These are phyloP conservation scores for Boletellus sp. DNA, from an alignment of 768 basidiomycete species.

Conservation along the genomic window DNA sequence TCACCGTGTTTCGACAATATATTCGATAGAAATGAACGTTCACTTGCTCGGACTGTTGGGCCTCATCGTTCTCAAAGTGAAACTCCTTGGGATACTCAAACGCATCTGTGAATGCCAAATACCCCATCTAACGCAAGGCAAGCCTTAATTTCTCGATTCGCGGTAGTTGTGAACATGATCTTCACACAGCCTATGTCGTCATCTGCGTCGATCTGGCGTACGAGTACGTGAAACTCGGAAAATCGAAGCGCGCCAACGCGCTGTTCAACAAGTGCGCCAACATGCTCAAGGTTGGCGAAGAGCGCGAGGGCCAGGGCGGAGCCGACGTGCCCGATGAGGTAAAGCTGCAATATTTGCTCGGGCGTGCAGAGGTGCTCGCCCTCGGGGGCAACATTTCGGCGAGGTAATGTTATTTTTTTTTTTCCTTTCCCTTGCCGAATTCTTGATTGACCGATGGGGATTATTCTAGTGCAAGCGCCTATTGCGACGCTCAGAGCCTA, in stretches of 20 bases:
- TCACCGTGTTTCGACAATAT: too few species aligned
- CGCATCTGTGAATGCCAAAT: slow-evolving; percentile 52
- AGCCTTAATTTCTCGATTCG: neutral
- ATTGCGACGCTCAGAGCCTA: slow-evolving; percentile 56
- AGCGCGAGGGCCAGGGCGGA: too few species aligned
- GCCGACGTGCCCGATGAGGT: slow-evolving; percentile 47
- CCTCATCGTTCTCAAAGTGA: slow-evolving; percentile 61
- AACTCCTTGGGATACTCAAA: slow-evolving; percentile 60
- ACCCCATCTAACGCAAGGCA: slow-evolving; percentile 48
- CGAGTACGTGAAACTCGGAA: slow-evolving; percentile 79
- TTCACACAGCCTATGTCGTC: slow-evolving; percentile 50
- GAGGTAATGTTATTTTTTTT: slow-evolving; percentile 61
- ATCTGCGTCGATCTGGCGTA: slow-evolving; percentile 70
- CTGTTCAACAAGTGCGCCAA: slow-evolving; percentile 61
- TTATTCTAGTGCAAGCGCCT: slow-evolving; percentile 46
- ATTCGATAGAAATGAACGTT: slow-evolving; percentile 53
- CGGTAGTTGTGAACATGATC: neutral
- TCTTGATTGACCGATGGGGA: neutral
- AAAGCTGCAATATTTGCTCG: slow-evolving; percentile 52
- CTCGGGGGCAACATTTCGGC: slow-evolving; percentile 52
- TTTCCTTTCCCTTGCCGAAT: neutral
- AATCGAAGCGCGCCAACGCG: slow-evolving; percentile 56
- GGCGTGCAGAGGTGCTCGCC: slow-evolving; percentile 65
- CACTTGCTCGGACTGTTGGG: slow-evolving; percentile 70
- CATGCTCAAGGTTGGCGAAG: slow-evolving; percentile 36